Evolutionary conservation across 139 green algal species (phyloP), one percentile per base, ranked within the genome.

Genomic region (Haematococcus lacustris): DNA sequence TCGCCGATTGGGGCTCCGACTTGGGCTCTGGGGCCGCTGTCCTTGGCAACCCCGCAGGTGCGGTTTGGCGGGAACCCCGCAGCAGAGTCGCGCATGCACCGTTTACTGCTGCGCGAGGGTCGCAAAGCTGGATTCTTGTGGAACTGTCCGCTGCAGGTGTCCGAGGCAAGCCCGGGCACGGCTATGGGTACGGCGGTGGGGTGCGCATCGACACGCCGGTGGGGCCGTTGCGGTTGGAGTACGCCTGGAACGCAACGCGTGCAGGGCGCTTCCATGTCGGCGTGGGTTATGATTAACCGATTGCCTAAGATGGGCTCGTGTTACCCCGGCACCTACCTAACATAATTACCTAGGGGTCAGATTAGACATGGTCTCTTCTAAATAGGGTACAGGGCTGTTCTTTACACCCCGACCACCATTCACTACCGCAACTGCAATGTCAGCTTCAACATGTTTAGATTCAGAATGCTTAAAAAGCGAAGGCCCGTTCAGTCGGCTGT

Each of bases 141-240:
- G 4, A 13, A n/a, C 38, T 13, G 33, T 66, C 34, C 4, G 2
- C 1, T 64, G 38, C 75, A 80, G 75, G 71, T 28, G 67, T 76
- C 57, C 71, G 76, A 3, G 59, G 60, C n/a, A 81, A 81, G 64
- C 82, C 77, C 66, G 76, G 85, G 63, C 87, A 64, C 47, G 95
- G 95, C 1, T 93, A 88, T 67, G 95, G 93, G 4, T 91, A 89
- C 43, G 95, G 95, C 3, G 87, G 66, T 0, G 95, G 95, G 33
- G 78, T 98, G 21, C 74, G 92, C 1, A 71, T 98, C 7, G 92
- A 96, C 70, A 93, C 89, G 0, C 93, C 95, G 2, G 82, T 99
- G 59, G 94, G 94, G 0, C 91, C 96, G 1, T 77, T 99, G 65
- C 80, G 95, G 17, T 80, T 99, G 6, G 95, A 99, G 83, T 98